phyloP scores from a whole-genome alignment of 768 basidiomycete genomes.

The Clathrus columnatus region DNA sequence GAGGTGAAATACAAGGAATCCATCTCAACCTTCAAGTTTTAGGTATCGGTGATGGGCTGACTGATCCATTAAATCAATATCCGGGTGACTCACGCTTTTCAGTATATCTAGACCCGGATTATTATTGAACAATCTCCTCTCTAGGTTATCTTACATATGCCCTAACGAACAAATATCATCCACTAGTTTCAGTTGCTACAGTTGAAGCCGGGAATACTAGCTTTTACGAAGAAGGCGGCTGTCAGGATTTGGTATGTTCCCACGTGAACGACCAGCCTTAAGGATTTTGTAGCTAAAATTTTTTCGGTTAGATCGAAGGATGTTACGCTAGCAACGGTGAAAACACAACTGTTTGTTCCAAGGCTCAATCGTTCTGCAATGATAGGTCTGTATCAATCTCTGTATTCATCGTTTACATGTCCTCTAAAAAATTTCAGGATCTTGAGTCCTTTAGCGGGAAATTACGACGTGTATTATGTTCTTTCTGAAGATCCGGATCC shows the following conservation, averaged over 20 bases:
- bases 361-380: conserved; percentile 53
- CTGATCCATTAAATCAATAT: conserved; percentile 42
- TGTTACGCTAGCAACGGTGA: conserved; percentile 47
- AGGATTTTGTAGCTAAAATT: neutral
- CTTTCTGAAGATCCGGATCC: conserved; percentile 33
- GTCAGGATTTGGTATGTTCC: conserved; percentile 43
- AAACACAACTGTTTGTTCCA: conserved; percentile 41
- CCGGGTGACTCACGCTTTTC: conserved; percentile 22
- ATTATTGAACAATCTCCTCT: too few species aligned
- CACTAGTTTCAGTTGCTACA: conserved; percentile 37
- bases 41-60: conserved; percentile 56
- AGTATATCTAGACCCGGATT: neutral
- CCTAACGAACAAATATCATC: conserved; percentile 45
- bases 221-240: conserved; percentile 37
- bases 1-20: conserved; percentile 35
- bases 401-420: neutral
- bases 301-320: conserved; percentile 34
- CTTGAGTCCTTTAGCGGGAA: conserved; percentile 43
- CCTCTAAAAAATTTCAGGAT: conserved; percentile 22
- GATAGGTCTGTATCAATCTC: conserved; percentile 19
- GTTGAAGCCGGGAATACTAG: conserved; percentile 35
- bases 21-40: conserved; percentile 51
- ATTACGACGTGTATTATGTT: conserved; percentile 50
- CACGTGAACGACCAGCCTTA: too few species aligned
- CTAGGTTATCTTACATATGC: conserved; percentile 45